Percentiles rank a stretch among this genome's conserved stretches.
phyloP scores from a whole-genome alignment of 2,329 filamentous ascomycete species.

The Huntiella omanensis region DNA sequence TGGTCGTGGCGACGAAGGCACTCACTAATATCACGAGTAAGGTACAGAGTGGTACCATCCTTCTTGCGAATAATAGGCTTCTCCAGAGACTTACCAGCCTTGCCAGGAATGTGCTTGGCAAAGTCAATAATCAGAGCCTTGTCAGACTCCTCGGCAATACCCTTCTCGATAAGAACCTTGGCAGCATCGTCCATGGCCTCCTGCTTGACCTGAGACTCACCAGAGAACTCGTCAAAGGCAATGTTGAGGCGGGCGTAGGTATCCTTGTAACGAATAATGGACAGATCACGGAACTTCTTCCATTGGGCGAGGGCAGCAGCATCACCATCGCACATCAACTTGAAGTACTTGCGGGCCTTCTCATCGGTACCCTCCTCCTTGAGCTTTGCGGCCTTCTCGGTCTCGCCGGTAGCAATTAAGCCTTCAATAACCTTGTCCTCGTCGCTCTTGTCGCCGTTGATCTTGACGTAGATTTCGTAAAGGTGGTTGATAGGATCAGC shows the following conservation, averaged over 20 bases:
- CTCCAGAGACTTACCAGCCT: conserved; percentile 49
- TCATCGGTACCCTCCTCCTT: conserved; percentile 46
- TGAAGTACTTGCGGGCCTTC: conserved; percentile 55
- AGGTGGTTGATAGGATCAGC: conserved; percentile 66
- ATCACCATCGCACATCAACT: conserved; percentile 51
- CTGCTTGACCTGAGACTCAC: conserved; percentile 54
- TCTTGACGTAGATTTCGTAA: conserved; percentile 64
- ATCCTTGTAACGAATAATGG: conserved; percentile 45
- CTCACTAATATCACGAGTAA: conserved; percentile 62
- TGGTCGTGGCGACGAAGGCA: conserved; percentile 44
- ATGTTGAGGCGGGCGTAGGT: conserved; percentile 56
- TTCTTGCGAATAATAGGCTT: conserved; percentile 54
- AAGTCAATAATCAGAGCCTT: conserved; percentile 59
- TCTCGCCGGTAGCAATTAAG: conserved; percentile 28
- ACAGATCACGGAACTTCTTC: conserved; percentile 47
- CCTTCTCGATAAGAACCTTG: conserved; percentile 41
- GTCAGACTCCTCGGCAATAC: conserved; percentile 49
- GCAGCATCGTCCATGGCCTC: conserved; percentile 47
- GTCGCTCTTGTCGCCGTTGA: conserved; percentile 45
- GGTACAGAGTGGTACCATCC: conserved; percentile 57
- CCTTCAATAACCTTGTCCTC: conserved; percentile 49
- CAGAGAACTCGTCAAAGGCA: conserved; percentile 52
- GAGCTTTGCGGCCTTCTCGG: conserved; percentile 17
- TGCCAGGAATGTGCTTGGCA: conserved; percentile 44
- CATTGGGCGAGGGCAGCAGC: conserved; percentile 39